These are phyloP conservation scores for Aureobasidium lini DNA, from an alignment of 2,329 filamentous ascomycete species.

Conservation along the genomic window DNA sequence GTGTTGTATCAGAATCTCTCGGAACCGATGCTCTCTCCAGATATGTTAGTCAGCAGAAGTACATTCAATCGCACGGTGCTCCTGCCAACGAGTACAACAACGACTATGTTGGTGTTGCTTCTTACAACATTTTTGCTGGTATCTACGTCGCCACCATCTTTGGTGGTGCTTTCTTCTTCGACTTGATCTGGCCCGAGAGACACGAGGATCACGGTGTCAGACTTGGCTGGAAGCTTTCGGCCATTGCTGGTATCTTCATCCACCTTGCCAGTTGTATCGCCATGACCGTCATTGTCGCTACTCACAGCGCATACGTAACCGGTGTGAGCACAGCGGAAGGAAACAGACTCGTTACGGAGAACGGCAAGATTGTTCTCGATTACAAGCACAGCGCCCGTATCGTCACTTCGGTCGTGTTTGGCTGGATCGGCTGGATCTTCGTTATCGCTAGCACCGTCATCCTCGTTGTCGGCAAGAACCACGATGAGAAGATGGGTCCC, in stretches of 20 bases:
- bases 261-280: slow-evolving; percentile 42
- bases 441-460: slow-evolving; percentile 28
- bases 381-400: slow-evolving; percentile 46
- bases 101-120: slow-evolving; percentile 47
- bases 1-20: slow-evolving; percentile 49
- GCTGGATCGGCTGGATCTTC: slow-evolving; percentile 44
- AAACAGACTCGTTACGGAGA: slow-evolving; percentile 24
- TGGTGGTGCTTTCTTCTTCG: slow-evolving; percentile 54
- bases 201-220: slow-evolving; percentile 42
- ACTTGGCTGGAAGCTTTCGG: slow-evolving; percentile 48
- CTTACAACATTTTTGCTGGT: slow-evolving; percentile 53
- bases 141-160: slow-evolving; percentile 52
- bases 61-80: slow-evolving; percentile 34
- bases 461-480: slow-evolving; percentile 31
- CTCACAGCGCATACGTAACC: slow-evolving; percentile 37
- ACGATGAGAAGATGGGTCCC: slow-evolving; percentile 33
- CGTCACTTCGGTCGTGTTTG: slow-evolving; percentile 44
- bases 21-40: slow-evolving; percentile 51
- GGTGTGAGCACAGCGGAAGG: slow-evolving; percentile 30
- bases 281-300: slow-evolving; percentile 46
- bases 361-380: slow-evolving; percentile 30
- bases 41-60: slow-evolving; percentile 48
- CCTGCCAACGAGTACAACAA: slow-evolving; percentile 43
- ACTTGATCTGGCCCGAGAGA: slow-evolving; percentile 53
- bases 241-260: slow-evolving; percentile 41